Evolutionary conservation across 2,329 filamentous ascomycete species (phyloP), one percentile per base, ranked within the genome.

Genomic region (Cladosporium phlei): DNA sequence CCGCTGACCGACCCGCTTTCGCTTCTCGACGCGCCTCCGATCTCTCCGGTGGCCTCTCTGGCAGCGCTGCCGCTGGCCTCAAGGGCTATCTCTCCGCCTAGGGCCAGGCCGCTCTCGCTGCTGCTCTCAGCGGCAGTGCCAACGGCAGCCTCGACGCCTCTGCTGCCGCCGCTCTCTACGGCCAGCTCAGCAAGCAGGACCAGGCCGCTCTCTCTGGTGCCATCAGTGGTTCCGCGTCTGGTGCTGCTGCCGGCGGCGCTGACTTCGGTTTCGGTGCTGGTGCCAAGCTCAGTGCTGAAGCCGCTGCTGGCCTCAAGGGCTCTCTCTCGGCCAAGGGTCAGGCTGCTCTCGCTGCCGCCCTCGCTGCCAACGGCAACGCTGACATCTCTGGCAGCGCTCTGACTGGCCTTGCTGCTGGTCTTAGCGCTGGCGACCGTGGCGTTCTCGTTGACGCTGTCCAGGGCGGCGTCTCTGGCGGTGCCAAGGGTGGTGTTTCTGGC

Each of bases 351-450:
- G 29, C 34, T 5, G 21, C 19, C n/a, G 21, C 21, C 8, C 30
- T 44, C 11, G 12, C 25, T 11, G 40, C 19, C 10, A 20, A 16
- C 11, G 38, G 11, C 11, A 35, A 28, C 29, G 40, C 21, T n/a
- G 21, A 27, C 11, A 10, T 44, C n/a, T 20, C 19, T 20, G 40
- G 24, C 8, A 16, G n/a, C 51, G 72, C 48, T 25, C 52, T 53
- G 2, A 38, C 32, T 3, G 48, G 49, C 37, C 46, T 56, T 5
- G 40, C 38, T 10, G 49, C 43, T 3, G 21, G 48, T 4, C 50
- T 44, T 10, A 27, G 21, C 21, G 14, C 11, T 3, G 10, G 20
- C 10, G 40, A 44, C 40, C 16, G 12, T 30, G 28, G 37, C 14
- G 22, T 27, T 19, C 22, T 38, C 9, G 37, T 12, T n/a, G 28